phyloP scores from a whole-genome alignment of 2,329 filamentous ascomycete genomes.

The Diaporthe citriasiana region DNA sequence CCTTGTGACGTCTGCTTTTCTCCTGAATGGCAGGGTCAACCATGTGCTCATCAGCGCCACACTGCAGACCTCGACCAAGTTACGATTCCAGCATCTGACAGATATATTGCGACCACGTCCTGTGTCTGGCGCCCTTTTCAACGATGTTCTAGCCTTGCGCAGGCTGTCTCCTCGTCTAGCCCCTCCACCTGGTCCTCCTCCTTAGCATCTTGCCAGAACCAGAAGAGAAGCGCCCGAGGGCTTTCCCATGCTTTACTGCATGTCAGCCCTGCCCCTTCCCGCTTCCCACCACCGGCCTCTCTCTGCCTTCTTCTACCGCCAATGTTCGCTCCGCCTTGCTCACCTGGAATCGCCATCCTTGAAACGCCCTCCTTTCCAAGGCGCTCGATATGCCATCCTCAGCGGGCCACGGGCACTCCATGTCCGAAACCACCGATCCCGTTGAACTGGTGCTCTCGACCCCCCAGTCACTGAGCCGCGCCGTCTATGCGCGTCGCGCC shows the following conservation, averaged over 20 bases:
- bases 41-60: no score
- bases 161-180: background rate
- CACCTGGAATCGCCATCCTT: constrained; percentile 30
- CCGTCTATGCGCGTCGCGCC: constrained; percentile 78
- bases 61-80: background rate
- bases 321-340: background rate
- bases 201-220: background rate
- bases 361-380: background rate
- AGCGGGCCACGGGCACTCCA: constrained; percentile 13
- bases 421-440: constrained; percentile 39
- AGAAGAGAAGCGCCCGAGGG: background rate
- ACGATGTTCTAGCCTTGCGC: constrained; percentile 9
- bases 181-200: background rate
- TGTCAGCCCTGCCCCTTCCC: background rate
- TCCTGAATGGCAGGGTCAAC: background rate
- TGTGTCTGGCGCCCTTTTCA: background rate
- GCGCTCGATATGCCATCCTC: constrained; percentile 28
- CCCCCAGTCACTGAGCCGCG: constrained; percentile 72
- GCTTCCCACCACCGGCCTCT: background rate
- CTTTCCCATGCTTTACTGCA: background rate
- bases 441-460: constrained; percentile 52
- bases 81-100: background rate
- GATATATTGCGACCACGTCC: background rate
- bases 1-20: background rate
- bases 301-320: background rate